A percentile compares a stretch with the other conserved stretches of the same genome.
Conservation (phyloP, 768 basidiomycete genomes). For the Zangia roseola region DNA sequence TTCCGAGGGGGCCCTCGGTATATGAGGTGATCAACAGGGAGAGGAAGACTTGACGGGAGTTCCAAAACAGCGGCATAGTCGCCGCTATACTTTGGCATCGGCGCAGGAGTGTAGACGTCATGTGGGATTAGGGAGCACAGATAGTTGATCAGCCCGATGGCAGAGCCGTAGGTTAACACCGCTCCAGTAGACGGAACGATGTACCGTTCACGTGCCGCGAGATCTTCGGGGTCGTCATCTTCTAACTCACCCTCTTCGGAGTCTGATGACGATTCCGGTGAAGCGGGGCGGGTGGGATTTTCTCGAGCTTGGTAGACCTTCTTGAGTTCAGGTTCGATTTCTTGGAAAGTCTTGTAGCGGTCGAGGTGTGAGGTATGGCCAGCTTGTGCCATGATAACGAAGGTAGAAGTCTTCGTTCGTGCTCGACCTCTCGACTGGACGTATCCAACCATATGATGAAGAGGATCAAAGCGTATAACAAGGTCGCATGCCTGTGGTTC, state of each 20-base stretch:
- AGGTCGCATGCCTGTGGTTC: constrained; percentile 77
- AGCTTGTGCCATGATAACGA: constrained; percentile 77
- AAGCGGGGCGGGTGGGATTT: constrained; percentile 29
- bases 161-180: constrained; percentile 73
- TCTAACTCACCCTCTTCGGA: constrained; percentile 38
- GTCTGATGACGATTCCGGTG: constrained; percentile 26
- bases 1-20: constrained; percentile 58
- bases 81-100: constrained; percentile 60
- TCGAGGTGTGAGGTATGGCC: constrained; percentile 52
- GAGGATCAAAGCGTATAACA: constrained; percentile 80
- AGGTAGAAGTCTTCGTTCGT: constrained; percentile 70
- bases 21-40: constrained; percentile 50
- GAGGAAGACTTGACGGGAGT: constrained; percentile 67
- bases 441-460: constrained; percentile 83
- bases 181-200: constrained; percentile 73
- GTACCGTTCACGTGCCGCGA: constrained; percentile 69
- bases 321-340: constrained; percentile 64
- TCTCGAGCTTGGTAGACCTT: constrained; percentile 56
- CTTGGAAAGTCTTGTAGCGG: constrained; percentile 56
- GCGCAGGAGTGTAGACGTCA: constrained; percentile 63
- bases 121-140: constrained; percentile 77
- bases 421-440: constrained; percentile 89
- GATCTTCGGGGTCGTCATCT: constrained; percentile 52
- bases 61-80: constrained; percentile 57
- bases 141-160: constrained; percentile 66